Base-by-base conservation (phyloP, 164 flowering plant genomes). In the Liriodendron chinense region DNA sequence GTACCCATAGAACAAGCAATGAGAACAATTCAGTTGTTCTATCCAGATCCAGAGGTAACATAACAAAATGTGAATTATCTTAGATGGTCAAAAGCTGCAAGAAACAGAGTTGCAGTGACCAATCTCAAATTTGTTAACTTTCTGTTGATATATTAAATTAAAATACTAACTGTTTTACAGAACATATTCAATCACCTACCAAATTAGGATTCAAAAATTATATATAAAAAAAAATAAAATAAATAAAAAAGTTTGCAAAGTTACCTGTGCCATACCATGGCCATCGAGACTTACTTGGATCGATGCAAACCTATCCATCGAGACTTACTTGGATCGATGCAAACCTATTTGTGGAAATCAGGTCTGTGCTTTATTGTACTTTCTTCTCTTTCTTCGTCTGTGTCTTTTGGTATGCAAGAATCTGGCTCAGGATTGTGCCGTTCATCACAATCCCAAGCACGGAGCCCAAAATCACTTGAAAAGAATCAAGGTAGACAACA, bases 351-450 rank as follows among this genome's bases (percentile, higher is more conserved):
- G 20, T 2, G 16, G 8, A 66, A 66, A 66, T 12, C 14, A 25
- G 47, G 18, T 43, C 49, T 3, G 13, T 62, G 34, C 65, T 48
- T 78, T 81, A 91, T 76, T 91, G 83, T 3, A 57, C 77, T 85
- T 96, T 94, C 92, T 91, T 92, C 71, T 84, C 94, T 79, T 87
- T 88, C 87, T 82, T 83, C 10, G 65, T 83, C 3, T 77, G 65
- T 2, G 90, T 86, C 79, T 85, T 92, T 75, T 71, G 84, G 84
- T 94, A 96, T 68, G 85, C 0, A 34, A 91, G 74, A 73, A 94
- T 94, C 83, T 94, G 99, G 80, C 90, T 82, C 78, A 96, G 81
- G 77, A 96, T 82, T 73, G 94, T 89, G 43, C 94, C 96, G 75
- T 96, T 96, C 13, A 88, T 86, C 72, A 88, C 24, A 22, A 91